Evolutionary conservation across 2,329 filamentous ascomycete species (phyloP), one percentile per base, ranked within the genome.

Genomic region (Dactylellina haptotyla): DNA sequence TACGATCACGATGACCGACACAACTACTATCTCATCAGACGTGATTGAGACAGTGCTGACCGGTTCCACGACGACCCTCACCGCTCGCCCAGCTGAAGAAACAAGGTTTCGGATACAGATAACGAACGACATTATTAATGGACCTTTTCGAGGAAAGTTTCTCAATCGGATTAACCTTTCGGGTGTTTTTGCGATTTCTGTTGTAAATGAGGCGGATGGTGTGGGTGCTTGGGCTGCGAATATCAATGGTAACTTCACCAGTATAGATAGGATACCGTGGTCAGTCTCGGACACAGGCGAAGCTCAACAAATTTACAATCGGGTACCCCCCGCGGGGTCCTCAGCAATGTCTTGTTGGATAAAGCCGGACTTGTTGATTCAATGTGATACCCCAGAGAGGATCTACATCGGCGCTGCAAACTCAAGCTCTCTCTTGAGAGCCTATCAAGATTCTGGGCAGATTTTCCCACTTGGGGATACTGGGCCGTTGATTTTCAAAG

Each of bases 401-500:
- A 41, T 41, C 12, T 57, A 57, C 25, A 8, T 57, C 2, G 34
- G 34, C 23, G 53, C 37, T n/a, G 12, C n/a, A 4, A 57, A 57
- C 30, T 43, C 53, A 18, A 57, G 34, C 23, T 3, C 20, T 16
- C 12, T 23, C 3, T n/a, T 57, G n/a, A 41, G n/a, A 23, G 6
- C 23, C 12, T 57, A 57, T n/a, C 28, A 5, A 26, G 53, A 41
- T 43, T 39, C 53, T 20, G 23, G 34, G 1, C 3, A 43, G 2
- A 57, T 57, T 6, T 41, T 43, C 4, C 34, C 53, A 6, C 12
- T n/a, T 2, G 53, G 37, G 8, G 37, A 41, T 14, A 43, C 53
- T 2, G 53, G 53, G 6, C 53, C 53, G 23, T 39, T 57, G 6
- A 57, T 57, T 28, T 14, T 57, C 10, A 43, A 43, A n/a, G 53